Conservation (phyloP, 2,329 filamentous ascomycete genomes). For the Paraphoma sp. region DNA sequence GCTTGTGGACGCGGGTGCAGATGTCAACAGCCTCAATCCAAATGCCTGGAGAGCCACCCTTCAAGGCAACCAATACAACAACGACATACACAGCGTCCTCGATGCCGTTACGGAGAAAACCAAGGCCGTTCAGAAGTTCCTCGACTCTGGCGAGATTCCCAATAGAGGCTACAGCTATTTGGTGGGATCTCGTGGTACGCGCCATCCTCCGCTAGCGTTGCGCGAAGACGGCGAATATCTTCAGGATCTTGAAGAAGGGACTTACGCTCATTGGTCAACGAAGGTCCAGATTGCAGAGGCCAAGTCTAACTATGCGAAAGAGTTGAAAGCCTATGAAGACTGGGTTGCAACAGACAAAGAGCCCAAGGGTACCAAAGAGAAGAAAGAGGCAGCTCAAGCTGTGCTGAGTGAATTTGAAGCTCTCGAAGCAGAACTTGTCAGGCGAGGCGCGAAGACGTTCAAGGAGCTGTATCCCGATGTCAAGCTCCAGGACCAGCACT, state of each 20-base stretch:
- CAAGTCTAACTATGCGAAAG: constrained; percentile 45
- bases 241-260: constrained; percentile 56
- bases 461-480: constrained; percentile 64
- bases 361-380: constrained; percentile 54
- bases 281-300: constrained; percentile 50
- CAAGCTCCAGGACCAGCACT: not conserved
- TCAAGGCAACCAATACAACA: constrained; percentile 34
- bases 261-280: constrained; percentile 66
- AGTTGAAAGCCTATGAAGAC: constrained; percentile 39
- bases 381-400: constrained; percentile 61
- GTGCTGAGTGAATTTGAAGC: constrained; percentile 60
- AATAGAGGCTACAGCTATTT: not conserved
- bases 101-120: constrained; percentile 66
- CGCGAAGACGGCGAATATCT: constrained; percentile 60
- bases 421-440: constrained; percentile 62
- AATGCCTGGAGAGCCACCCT: constrained; percentile 37
- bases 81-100: constrained; percentile 59
- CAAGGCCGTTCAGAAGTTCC: constrained; percentile 21
- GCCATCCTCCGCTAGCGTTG: constrained; percentile 25
- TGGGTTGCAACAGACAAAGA: constrained; percentile 20
- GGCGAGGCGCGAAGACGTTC: constrained; percentile 71
- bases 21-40: constrained; percentile 67
- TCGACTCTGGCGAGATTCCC: constrained; percentile 9
- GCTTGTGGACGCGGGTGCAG: constrained; percentile 69
- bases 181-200: not conserved